Conservation (phyloP, 176 grass and related monocot species). For the Poa pratensis region DNA sequence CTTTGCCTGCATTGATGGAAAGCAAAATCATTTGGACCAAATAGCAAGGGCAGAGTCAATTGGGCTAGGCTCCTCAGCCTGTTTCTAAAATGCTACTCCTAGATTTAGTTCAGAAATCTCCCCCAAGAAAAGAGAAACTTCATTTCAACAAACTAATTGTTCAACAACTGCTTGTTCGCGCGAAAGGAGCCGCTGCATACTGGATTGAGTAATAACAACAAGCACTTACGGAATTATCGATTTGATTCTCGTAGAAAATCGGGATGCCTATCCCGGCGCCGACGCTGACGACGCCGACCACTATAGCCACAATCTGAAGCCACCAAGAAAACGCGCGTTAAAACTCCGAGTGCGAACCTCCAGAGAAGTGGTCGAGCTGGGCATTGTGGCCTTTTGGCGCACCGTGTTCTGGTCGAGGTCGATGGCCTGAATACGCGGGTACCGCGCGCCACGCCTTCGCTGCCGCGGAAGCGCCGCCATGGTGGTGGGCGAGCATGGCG, state of each 20-base stretch:
- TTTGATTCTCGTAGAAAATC: constrained; percentile 92
- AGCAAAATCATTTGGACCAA: not conserved
- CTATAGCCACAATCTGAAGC: constrained; percentile 77
- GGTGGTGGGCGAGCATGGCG: constrained; percentile 31
- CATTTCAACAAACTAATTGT: not conserved
- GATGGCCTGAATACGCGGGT: constrained; percentile 68
- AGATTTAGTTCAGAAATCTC: not conserved
- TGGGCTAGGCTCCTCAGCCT: not conserved
- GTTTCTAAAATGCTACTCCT: not conserved
- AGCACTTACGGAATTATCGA: constrained; percentile 83
- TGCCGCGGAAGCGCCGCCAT: constrained; percentile 24
- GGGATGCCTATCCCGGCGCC: constrained; percentile 88
- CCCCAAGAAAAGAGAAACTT: not conserved
- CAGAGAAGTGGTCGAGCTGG: not conserved
- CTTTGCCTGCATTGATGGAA: constrained; percentile 67
- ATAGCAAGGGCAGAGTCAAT: not conserved
- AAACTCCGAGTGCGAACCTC: not conserved
- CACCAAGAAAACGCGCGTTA: constrained; percentile 3
- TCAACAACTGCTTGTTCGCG: not conserved
- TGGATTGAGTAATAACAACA: not conserved
- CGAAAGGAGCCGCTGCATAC: not conserved
- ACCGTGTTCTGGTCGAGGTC: constrained; percentile 98
- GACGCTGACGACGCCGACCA: constrained; percentile 84
- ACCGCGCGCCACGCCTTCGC: constrained; percentile 31
- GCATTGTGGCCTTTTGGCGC: not conserved